Conservation (phyloP, 2,329 filamentous ascomycete species). For the Ilyonectria mors-panacis region DNA sequence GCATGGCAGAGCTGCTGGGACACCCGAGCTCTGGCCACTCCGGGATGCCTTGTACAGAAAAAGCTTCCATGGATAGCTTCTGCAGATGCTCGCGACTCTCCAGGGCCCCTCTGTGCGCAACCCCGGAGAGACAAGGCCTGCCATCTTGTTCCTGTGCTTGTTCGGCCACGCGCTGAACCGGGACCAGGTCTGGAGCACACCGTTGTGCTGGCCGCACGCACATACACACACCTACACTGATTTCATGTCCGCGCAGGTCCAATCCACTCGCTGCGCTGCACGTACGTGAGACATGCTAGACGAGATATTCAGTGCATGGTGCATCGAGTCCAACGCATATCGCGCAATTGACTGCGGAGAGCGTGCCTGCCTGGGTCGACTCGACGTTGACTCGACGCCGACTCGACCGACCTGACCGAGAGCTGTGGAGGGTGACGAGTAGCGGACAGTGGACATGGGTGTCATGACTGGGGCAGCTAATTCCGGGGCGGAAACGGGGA, state of each 20-base stretch:
- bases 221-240: slow-evolving; percentile 27
- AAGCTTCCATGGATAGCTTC: slow-evolving; percentile 22
- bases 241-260: slow-evolving; percentile 5
- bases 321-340: slow-evolving; percentile 20
- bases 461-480: slow-evolving; percentile 16
- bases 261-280: background rate
- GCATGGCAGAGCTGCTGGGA: slow-evolving; percentile 7
- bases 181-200: slow-evolving; percentile 41
- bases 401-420: slow-evolving; percentile 19
- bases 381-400: slow-evolving; percentile 2
- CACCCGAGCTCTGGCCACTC: slow-evolving; percentile 19
- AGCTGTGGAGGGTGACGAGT: slow-evolving; percentile 5
- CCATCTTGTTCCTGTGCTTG: slow-evolving; percentile 25
- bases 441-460: slow-evolving; percentile 16
- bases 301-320: slow-evolving; percentile 24
- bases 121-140: slow-evolving; percentile 28
- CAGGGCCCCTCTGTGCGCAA: slow-evolving; percentile 36
- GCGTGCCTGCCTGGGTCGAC: slow-evolving; percentile 18
- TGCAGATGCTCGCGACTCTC: background rate
- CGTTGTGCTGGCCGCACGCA: slow-evolving; percentile 38
- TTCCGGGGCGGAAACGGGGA: slow-evolving; percentile 26
- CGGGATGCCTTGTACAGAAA: background rate
- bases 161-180: slow-evolving; percentile 42
- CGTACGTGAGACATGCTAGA: slow-evolving; percentile 13
- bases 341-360: slow-evolving; percentile 26